These are phyloP conservation scores for Knoxdaviesia capensis DNA, from an alignment of 2,329 filamentous ascomycete genomes.

Conservation along the genomic window DNA sequence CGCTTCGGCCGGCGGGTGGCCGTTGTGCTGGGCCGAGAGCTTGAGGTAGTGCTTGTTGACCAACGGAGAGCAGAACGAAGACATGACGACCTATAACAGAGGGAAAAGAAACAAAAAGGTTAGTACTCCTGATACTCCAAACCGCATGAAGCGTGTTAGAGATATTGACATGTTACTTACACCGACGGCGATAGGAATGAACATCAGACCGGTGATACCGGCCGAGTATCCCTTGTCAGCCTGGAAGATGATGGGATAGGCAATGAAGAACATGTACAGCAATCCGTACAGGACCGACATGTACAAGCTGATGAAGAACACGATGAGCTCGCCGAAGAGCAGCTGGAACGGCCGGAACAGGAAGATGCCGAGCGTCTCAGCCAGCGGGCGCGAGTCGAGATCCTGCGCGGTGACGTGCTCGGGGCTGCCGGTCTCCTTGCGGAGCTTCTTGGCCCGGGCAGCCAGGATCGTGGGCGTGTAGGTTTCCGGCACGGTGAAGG, in stretches of 20 bases:
- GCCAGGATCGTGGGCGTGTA: conserved; percentile 65
- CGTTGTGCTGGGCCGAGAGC: conserved; percentile 39
- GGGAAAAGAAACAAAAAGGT: not conserved
- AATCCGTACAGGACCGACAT: conserved; percentile 66
- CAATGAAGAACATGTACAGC: conserved; percentile 60
- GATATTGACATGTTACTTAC: conserved; percentile 11
- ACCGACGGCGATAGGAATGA: conserved; percentile 63
- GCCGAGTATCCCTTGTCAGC: conserved; percentile 61
- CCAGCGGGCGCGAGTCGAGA: conserved; percentile 49
- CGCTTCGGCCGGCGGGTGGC: conserved; percentile 55
- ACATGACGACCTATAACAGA: conserved; percentile 25
- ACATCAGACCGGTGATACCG: conserved; percentile 63
- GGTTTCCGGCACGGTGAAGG: conserved; percentile 79
- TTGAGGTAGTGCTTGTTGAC: conserved; percentile 69
- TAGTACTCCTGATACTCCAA: not conserved
- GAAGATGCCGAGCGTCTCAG: conserved; percentile 52
- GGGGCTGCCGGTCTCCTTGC: conserved; percentile 44
- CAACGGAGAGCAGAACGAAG: conserved; percentile 45
- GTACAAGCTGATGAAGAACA: conserved; percentile 66
- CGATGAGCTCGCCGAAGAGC: conserved; percentile 66
- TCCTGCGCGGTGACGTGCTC: conserved; percentile 65
- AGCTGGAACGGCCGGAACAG: conserved; percentile 70
- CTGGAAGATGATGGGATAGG: conserved; percentile 52
- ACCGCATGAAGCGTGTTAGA: not conserved
- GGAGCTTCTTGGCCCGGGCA: conserved; percentile 49